Base-by-base conservation (phyloP, 371 early-diverging fungal species). In the Amoeboradix gromovi region DNA sequence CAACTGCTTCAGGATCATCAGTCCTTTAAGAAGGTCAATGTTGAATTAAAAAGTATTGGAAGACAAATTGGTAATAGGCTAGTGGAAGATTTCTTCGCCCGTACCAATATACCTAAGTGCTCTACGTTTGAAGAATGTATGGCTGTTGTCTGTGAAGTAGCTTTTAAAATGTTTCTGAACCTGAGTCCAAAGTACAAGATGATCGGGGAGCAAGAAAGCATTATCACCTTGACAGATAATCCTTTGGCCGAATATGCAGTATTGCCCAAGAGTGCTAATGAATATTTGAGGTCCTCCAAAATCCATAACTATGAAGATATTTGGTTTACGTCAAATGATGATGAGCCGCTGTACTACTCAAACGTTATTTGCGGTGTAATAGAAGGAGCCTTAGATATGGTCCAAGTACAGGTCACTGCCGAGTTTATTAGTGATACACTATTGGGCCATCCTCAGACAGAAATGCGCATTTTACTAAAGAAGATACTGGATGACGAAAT, bases 321-420 rank as follows among this genome's bases (percentile, higher is more conserved):
- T 0, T 73, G 84, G n/a, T 76, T 66, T 30, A 69, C 67, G 1
- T n/a, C 28, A 1, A 66, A 30, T 17, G 31, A 16, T 28, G 70
- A 70, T 29, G 86, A 83, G 22, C 90, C 87, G 29, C 78, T 96
- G 71, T 94, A 90, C 90, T 96, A 92, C 75, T 90, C 91, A 22
- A 95, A 96, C 72, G 83, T 94, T 30, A 80, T 92, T 67, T 90
- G 91, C 73, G 97, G 95, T 1, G 89, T 95, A 17, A 73, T 95
- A 68, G 83, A 94, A 2, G 97, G 94, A 17, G 88, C 92, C 1
- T 77, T 95, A 69, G 95, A 96, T 72, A 93, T 94, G 92, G 91
- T 89, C 28, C 88, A 90, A 75, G 83, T 96, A 86, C 91, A 92
- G 73, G 88, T 90, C 2, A 90, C 92, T 70, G 80, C 82, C 5